phyloP scores from a whole-genome alignment of 768 basidiomycete species.

The Tephrocybe sp. region DNA sequence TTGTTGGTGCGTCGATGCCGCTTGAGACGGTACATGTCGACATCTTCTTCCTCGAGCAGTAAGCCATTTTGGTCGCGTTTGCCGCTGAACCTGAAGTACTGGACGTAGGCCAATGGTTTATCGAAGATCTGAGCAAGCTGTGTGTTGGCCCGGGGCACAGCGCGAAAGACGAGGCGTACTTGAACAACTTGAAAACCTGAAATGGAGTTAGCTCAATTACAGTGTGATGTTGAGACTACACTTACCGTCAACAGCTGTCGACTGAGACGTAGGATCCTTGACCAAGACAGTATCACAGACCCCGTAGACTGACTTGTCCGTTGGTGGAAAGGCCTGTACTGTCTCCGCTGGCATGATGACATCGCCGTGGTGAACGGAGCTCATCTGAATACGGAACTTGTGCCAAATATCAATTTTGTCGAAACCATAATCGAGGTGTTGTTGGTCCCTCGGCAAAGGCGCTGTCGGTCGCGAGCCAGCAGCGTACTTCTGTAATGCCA shows the following conservation, averaged over 20 bases:
- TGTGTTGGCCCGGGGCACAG: not conserved
- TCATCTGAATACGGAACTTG: not conserved
- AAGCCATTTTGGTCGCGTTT: not conserved
- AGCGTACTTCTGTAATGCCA: too few species aligned
- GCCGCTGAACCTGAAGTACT: not conserved
- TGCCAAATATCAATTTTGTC: not conserved
- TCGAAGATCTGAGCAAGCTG: not conserved
- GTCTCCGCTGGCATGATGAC: not conserved
- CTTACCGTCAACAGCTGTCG: not conserved
- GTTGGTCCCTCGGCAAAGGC: too few species aligned
- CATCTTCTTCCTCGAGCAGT: not conserved
- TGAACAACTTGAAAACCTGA: constrained; percentile 1
- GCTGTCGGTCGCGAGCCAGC: too few species aligned
- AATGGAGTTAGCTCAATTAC: not conserved
- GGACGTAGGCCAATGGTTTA: not conserved
- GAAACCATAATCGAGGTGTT: too few species aligned
- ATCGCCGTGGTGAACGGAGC: not conserved
- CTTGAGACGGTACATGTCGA: constrained; percentile 1
- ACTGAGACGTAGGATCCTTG: not conserved
- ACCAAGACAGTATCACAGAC: constrained; percentile 2
- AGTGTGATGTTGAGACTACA: not conserved
- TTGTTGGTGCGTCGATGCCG: not conserved
- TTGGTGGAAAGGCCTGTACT: not conserved
- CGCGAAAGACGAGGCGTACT: not conserved
- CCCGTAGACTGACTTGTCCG: not conserved